phyloP scores from a whole-genome alignment of 2,329 filamentous ascomycete genomes.

The Colletotrichum sp. region DNA sequence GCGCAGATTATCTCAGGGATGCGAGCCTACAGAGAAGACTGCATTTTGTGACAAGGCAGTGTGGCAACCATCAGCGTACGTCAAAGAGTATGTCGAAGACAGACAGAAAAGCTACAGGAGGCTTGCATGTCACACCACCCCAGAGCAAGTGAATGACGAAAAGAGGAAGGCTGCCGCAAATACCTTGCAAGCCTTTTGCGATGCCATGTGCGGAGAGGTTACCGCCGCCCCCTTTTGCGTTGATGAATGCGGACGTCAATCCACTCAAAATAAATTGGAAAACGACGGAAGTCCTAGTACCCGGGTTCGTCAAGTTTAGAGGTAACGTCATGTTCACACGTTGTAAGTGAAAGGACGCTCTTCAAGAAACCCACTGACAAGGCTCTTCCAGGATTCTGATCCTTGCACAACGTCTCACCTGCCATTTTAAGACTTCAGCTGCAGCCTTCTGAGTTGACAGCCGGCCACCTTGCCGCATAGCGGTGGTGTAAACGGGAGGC shows the following conservation, averaged over 20 bases:
- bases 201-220: background rate
- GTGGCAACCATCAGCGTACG: background rate
- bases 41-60: background rate
- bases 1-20: background rate
- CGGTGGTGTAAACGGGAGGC: background rate
- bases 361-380: background rate
- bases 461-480: background rate
- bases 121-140: background rate
- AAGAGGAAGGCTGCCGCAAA: background rate
- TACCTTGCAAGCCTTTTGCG: background rate
- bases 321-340: background rate
- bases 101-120: background rate
- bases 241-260: background rate
- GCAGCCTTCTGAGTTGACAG: background rate
- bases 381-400: background rate
- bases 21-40: background rate
- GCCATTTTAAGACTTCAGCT: background rate
- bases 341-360: background rate
- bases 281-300: background rate
- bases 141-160: background rate
- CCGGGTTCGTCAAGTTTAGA: background rate
- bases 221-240: background rate
- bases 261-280: background rate
- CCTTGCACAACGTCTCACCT: background rate
- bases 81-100: background rate